Base-by-base conservation (phyloP, 306 rosid genomes). In the Vicia faba region DNA sequence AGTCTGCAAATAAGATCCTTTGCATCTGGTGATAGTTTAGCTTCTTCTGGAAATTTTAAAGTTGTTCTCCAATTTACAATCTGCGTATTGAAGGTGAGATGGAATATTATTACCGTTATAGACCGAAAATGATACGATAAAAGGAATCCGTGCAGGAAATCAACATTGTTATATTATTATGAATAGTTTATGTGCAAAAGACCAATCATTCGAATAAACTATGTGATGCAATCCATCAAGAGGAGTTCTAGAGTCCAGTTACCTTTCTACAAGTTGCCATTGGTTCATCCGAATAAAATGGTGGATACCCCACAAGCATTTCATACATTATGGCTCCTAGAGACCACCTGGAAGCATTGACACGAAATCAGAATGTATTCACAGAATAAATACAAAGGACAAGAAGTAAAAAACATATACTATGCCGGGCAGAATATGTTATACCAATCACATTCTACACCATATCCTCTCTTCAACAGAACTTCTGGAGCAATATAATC, bases 261-360 rank as follows among this genome's bases (percentile, higher is more conserved):
- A 88, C 97, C 95, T 91, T 91, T 80, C 90, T 82, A 66, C 97
- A 91, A 19, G 97, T 91, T 51, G 82, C 68, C 88, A 91, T 85
- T 28, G 97, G 95, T 62, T 91, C 92, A 14, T 91, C 90, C 15
- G 95, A 91, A 75, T 91, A 88, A 75, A 91, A 91, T 15, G 97
- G 97, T 4, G 97, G 97, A 61, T 40, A 91, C 20, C 97, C 97
- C 53, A 91, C 92, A 48, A 91, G 95, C 97, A 91, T 91, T 80
- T 91, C 97, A 48, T 88, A 91, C 97, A 87, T 91, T 62, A 88
- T 91, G 66, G 97, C 95, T 23, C 97, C 97, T n/a, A 91, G 85
- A 78, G 97, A 91, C 97, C 97, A 91, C 97, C 95, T 91, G 71
- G 71, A 41, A 48, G 78, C 45, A 80, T 76, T 29, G 68, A 69